Base-by-base conservation (phyloP, 768 basidiomycete genomes). In the Lentinus brumalis region DNA sequence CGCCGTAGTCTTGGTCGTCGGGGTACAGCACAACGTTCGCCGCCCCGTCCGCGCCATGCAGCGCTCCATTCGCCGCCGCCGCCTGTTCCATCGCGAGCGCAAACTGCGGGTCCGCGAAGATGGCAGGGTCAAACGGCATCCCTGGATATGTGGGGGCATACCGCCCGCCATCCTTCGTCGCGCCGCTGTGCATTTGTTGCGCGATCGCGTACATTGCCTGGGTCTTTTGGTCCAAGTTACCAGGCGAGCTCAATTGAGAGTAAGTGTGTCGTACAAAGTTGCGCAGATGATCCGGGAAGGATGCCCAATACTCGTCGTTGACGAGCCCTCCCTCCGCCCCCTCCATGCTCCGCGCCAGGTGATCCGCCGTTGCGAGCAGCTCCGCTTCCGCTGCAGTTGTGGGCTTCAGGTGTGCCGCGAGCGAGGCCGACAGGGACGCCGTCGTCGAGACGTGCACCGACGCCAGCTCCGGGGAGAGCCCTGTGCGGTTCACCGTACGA, bases 221-320 rank as follows among this genome's bases (percentile, higher is more conserved):
- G 58, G 84, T 81, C 78, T 86, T 79, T 57, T 70, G 67, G 49
- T 74, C 71, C 64, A 69, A 68, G 64, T 70, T 64, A 69, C 76
- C 74, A 76, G 70, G 56, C 61, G 71, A 63, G 64, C 63, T 73
- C 59, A 68, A 69, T 67, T 72, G 68, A 67, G 71, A 62, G 64
- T 66, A 67, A 66, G 71, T 72, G 66, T 57, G 67, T 63, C 85
- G 78, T 70, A 90, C 87, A 71, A 89, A 89, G 63, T 81, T 85
- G 69, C 86, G 82, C 61, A 89, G 81, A 67, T 89, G 85, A 26
- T 83, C 80, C 40, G 89, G 88, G 47, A 90, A 79, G 41, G 83
- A 81, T 50, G 84, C 81, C 88, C 87, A 88, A 69, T 89, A 88
- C 50, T 85, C 85, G 64, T 87, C 85, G 63, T 86, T 86, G 51